Conservation (phyloP, 73 alveolate species). For the Paraurostyla sp. region DNA sequence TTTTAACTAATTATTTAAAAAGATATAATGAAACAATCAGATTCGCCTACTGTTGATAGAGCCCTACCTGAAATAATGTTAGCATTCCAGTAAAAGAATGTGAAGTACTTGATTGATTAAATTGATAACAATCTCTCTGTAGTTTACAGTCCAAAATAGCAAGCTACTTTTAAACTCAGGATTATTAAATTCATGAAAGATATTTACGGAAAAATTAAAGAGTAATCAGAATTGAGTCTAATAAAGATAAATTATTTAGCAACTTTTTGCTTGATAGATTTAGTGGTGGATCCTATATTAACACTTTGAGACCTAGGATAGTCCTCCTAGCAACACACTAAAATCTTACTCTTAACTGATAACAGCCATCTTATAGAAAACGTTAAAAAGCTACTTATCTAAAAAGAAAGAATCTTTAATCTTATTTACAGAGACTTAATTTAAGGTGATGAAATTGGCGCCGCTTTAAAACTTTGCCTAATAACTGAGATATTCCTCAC, state of each 20-base stretch:
- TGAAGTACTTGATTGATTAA: not conserved
- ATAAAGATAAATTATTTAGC: not conserved
- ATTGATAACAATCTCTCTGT: not conserved
- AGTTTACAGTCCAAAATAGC: not conserved
- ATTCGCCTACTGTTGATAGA: too few relatives aligned
- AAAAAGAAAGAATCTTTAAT: too few relatives aligned
- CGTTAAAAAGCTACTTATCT: too few relatives aligned
- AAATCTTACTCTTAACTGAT: not conserved
- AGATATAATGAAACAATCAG: too few relatives aligned
- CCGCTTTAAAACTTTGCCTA: too few relatives aligned
- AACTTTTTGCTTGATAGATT: slow-evolving; percentile 8
- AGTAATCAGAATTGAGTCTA: not conserved
- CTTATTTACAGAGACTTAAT: too few relatives aligned
- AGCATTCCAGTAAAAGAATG: too few relatives aligned
- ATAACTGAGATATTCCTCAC: too few relatives aligned
- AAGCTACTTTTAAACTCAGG: not conserved
- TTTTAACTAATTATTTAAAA: too few relatives aligned
- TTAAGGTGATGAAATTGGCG: too few relatives aligned
- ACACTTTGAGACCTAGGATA: not conserved
- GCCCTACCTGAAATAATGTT: too few relatives aligned
- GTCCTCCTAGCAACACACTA: not conserved
- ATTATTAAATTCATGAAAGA: not conserved
- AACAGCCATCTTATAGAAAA: too few relatives aligned
- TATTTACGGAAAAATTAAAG: not conserved
- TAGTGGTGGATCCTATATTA: not conserved